Base-by-base conservation (phyloP, 2,329 filamentous ascomycete species). In the Hypoxylon sp. region DNA sequence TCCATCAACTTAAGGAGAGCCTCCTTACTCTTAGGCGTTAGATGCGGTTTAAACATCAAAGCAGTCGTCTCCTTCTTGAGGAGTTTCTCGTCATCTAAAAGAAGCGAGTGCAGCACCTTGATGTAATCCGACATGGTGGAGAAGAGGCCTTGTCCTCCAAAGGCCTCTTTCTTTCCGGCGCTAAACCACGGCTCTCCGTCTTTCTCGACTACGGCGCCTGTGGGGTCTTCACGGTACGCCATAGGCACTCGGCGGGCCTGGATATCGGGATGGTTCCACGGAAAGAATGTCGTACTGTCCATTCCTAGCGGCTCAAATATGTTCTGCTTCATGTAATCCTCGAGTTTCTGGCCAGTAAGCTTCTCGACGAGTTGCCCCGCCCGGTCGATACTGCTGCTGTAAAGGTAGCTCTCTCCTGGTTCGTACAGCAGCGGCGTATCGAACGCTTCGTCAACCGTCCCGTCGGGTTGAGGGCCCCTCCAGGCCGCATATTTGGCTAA, bases 61-160 rank as follows among this genome's bases (percentile, higher is more conserved):
- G 82, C 78, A 0, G 83, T 79, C 0, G 81, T 85, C 2, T 75
- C 75, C 0, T 78, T 76, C 20, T 76, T 79, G 6, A 89, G 79
- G 0, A 89, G 69, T 46, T 80, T 83, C 2, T 81, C 83, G 58
- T 88, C 85, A 50, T 87, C 82, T 1, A 76, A 74, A 0, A 88
- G 77, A 1, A 89, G 73, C 1, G 84, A 85, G 2, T 77, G 77
- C 2, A 86, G 72, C 4, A 88, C 74, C 37, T 81, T 81, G 57
- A 83, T 67, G 64, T 84, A 88, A 22, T 85, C 81, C 0, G 67
- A 37, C 5, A 82, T 77, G 2, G 77, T 74, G 2, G 79, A 79
- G 59, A 74, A 81, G 3, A 77, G 51, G 1, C 81, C 81, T 51
- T 79, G 76, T 0, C 82, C 82, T 20, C 80, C 82, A 44, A 74